Conservation (phyloP, 345 rosid genomes). For the Citrus medica region DNA sequence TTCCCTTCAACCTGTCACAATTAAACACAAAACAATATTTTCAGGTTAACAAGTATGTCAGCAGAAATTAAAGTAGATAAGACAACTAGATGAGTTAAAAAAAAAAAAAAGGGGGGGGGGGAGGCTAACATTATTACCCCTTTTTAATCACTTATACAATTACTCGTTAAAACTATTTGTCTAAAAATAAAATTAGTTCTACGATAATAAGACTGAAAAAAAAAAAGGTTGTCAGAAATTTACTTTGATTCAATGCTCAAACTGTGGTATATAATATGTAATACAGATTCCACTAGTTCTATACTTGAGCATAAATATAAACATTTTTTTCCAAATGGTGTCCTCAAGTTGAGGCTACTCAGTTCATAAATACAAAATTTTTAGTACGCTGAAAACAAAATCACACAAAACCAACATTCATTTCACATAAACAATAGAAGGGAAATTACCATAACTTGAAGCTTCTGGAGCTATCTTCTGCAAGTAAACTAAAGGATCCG, state of each 20-base stretch:
- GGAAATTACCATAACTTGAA: slow-evolving; percentile 73
- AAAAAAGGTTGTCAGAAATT: not conserved
- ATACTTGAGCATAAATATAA: not conserved
- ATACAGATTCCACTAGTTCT: not conserved
- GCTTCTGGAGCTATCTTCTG: slow-evolving; percentile 95
- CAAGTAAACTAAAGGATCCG: slow-evolving; percentile 88
- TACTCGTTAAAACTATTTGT: not conserved
- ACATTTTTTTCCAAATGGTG: not conserved
- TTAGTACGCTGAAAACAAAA: not conserved
- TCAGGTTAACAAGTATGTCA: not conserved
- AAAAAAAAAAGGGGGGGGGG: too few species aligned
- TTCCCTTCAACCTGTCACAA: slow-evolving; percentile 89
- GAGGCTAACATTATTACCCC: not conserved
- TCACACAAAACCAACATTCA: not conserved
- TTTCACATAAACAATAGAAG: not conserved
- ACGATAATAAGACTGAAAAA: not conserved
- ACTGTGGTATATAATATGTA: not conserved
- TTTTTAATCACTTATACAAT: not conserved
- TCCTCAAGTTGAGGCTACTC: not conserved
- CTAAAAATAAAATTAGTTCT: not conserved
- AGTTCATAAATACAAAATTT: not conserved
- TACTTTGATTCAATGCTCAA: not conserved
- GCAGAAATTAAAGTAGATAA: not conserved
- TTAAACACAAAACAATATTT: slow-evolving; percentile 3
- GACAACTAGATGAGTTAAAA: not conserved